Evolutionary conservation across 2,329 filamentous ascomycete species (phyloP).

Genomic region (Xylariaceae sp.): DNA sequence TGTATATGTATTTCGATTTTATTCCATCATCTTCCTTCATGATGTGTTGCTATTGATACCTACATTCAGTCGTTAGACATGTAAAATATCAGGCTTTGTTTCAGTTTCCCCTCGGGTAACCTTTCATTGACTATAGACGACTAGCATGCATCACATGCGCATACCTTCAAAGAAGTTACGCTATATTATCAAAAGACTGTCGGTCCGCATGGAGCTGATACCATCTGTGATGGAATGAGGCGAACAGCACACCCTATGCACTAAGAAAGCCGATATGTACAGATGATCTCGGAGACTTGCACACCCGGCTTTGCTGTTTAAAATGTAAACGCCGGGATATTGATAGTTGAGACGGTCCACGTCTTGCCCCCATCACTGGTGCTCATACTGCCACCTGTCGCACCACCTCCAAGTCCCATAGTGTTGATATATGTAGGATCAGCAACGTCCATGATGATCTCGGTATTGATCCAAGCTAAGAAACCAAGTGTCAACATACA

Average conservation of each 20-base stretch:
- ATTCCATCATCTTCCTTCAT: too few species aligned
- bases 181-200: too few species aligned
- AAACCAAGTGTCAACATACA: background rate
- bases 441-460: constrained; percentile 27
- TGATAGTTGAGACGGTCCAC: constrained; percentile 41
- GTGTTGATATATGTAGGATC: constrained; percentile 41
- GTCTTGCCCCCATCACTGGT: constrained; percentile 42
- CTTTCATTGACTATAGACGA: too few species aligned
- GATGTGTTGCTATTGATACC: too few species aligned
- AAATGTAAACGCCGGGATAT: constrained; percentile 30
- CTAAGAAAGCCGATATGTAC: background rate
- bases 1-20: too few species aligned
- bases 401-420: constrained; percentile 35
- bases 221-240: too few species aligned
- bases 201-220: too few species aligned
- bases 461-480: constrained; percentile 39
- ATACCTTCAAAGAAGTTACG: too few species aligned
- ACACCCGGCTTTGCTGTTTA: background rate
- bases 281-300: background rate
- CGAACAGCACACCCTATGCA: background rate
- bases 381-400: constrained; percentile 37
- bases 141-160: too few species aligned
- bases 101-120: too few species aligned
- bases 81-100: too few species aligned
- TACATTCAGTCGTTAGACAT: too few species aligned